Evolutionary conservation across 495 filamentous ascomycete species (phyloP).

Genomic region (Aspergillus carlsbadensis): DNA sequence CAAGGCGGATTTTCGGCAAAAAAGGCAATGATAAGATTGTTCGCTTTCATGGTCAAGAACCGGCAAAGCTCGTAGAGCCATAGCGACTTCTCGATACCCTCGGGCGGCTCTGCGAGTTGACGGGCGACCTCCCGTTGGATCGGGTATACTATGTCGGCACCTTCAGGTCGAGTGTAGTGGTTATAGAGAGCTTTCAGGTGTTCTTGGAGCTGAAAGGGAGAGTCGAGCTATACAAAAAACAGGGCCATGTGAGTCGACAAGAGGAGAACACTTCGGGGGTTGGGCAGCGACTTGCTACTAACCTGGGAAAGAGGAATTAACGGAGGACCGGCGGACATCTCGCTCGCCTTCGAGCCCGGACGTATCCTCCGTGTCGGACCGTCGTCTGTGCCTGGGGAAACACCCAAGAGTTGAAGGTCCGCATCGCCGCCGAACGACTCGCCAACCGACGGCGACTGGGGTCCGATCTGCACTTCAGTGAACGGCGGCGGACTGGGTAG

Average conservation of each 20-base stretch:
- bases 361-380: conserved; percentile 80
- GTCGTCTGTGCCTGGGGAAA: conserved; percentile 55
- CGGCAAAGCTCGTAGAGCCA: conserved; percentile 99
- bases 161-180: conserved; percentile 65
- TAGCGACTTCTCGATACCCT: conserved; percentile 74
- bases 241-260: conserved; percentile 21
- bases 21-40: conserved; percentile 85
- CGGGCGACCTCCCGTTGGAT: conserved; percentile 71
- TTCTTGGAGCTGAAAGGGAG: conserved; percentile 96
- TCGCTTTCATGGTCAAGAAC: conserved; percentile 89
- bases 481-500: conserved; percentile 87
- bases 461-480: conserved; percentile 85
- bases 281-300: conserved; percentile 6
- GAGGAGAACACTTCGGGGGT: neutral
- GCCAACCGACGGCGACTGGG: conserved; percentile 71
- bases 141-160: conserved; percentile 56
- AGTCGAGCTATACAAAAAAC: conserved; percentile 65
- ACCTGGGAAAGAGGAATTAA: conserved; percentile 82
- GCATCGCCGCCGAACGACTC: conserved; percentile 44
- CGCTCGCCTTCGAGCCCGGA: conserved; percentile 82
- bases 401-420: conserved; percentile 32
- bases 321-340: conserved; percentile 91
- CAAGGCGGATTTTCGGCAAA: conserved; percentile 88
- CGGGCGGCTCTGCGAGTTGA: conserved; percentile 73
- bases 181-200: conserved; percentile 91